Conservation (phyloP, 202 grass and related monocot genomes). For the Setaria italica region DNA sequence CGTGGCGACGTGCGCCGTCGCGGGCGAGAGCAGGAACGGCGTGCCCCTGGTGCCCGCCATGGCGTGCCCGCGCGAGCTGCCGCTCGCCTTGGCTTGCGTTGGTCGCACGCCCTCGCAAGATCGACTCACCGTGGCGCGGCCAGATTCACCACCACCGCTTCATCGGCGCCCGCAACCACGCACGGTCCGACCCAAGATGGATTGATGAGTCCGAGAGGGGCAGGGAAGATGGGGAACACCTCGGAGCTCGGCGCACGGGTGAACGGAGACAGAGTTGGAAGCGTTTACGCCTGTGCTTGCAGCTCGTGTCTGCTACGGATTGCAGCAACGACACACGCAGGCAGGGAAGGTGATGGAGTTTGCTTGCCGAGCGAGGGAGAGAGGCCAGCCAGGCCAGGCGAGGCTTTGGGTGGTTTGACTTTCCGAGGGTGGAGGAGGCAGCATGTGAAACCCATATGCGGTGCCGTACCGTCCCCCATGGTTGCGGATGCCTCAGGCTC, state of each 20-base stretch:
- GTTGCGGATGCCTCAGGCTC: too few species aligned
- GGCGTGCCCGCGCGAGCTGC: not conserved
- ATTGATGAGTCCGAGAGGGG: not conserved
- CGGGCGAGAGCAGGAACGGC: slow-evolving; percentile 17
- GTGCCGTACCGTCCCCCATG: too few species aligned
- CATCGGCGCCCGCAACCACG: not conserved
- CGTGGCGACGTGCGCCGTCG: slow-evolving; percentile 4
- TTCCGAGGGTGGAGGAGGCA: not conserved
- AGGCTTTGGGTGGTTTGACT: too few species aligned
- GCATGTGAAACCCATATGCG: not conserved
- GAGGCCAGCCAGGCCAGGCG: too few species aligned
- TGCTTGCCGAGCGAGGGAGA: too few species aligned
- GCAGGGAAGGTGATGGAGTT: not conserved
- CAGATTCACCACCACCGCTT: not conserved
- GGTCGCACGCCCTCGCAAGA: not conserved
- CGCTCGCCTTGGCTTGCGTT: not conserved
- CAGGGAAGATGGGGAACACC: not conserved
- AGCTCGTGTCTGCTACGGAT: not conserved
- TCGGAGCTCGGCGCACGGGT: not conserved
- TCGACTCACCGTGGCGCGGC: not conserved
- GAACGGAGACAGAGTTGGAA: not conserved
- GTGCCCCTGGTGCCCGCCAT: slow-evolving; percentile 37
- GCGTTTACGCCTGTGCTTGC: not conserved
- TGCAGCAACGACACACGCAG: not conserved
- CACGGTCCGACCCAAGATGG: too few species aligned